Conservation (phyloP, 1,284 basidiomycete species). For the Entoloma clypeatum region DNA sequence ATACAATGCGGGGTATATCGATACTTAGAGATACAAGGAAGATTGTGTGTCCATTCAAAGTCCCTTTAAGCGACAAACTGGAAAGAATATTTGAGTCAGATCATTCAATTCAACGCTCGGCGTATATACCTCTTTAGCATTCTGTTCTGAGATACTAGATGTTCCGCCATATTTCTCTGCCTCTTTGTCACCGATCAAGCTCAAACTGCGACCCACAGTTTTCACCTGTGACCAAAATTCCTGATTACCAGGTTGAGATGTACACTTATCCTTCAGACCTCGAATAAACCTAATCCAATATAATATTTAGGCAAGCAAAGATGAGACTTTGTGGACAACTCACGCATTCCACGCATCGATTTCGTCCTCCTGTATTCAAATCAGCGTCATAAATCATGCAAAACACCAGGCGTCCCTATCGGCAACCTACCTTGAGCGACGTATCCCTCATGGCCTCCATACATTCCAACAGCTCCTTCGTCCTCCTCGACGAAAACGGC, state of each 20-base stretch:
- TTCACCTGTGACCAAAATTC: constrained; percentile 63
- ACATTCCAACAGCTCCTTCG: constrained; percentile 69
- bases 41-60: too few relatives aligned
- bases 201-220: constrained; percentile 46
- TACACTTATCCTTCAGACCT: constrained; percentile 53
- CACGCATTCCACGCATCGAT: constrained; percentile 75
- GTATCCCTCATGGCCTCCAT: constrained; percentile 63
- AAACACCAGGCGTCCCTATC: not conserved
- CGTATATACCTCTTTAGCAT: constrained; percentile 41
- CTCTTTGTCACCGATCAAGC: constrained; percentile 62
- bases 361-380: constrained; percentile 59
- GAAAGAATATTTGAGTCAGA: not conserved
- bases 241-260: constrained; percentile 49
- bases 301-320: constrained; percentile 2
- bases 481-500: constrained; percentile 66
- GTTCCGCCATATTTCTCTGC: constrained; percentile 52
- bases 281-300: constrained; percentile 47
- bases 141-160: constrained; percentile 49
- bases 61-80: constrained; percentile 7
- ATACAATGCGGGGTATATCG: too few relatives aligned
- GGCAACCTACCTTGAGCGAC: constrained; percentile 53
- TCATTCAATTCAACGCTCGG: too few relatives aligned
- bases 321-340: constrained; percentile 23
- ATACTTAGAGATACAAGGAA: too few relatives aligned
- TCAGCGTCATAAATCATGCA: not conserved